Evolutionary conservation across 192 early-diverging fungal species (phyloP).

Genomic region (Spizellomyces sp.): DNA sequence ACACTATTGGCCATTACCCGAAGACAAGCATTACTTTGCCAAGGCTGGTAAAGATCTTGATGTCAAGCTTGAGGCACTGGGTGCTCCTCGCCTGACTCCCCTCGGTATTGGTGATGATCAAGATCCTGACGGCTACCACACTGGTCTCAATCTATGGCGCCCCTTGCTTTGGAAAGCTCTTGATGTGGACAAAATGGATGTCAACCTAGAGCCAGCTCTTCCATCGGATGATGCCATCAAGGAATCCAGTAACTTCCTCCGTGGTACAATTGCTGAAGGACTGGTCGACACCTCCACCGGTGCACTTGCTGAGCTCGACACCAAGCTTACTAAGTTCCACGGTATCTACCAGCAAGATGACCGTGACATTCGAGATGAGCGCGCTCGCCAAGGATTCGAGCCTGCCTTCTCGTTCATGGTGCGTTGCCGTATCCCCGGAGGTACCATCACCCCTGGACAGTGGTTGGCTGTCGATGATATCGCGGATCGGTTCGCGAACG

Average conservation of each 20-base stretch:
- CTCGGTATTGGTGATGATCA: slow-evolving; percentile 90
- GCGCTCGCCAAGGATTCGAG: slow-evolving; percentile 83
- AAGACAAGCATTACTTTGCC: slow-evolving; percentile 89
- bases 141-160: slow-evolving; percentile 78
- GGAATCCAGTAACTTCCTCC: slow-evolving; percentile 86
- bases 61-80: slow-evolving; percentile 74
- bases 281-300: slow-evolving; percentile 83
- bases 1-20: slow-evolving; percentile 94
- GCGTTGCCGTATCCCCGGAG: slow-evolving; percentile 91
- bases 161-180: slow-evolving; percentile 83
- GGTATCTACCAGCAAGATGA: slow-evolving; percentile 98
- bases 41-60: slow-evolving; percentile 89
- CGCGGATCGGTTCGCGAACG: slow-evolving; percentile 80
- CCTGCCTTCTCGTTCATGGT: slow-evolving; percentile 97
- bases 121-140: slow-evolving; percentile 88
- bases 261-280: slow-evolving; percentile 89
- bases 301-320: slow-evolving; percentile 83
- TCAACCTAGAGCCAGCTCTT: slow-evolving; percentile 60
- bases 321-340: slow-evolving; percentile 95
- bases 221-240: slow-evolving; percentile 92
- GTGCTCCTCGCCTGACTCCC: slow-evolving; percentile 64
- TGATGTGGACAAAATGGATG: slow-evolving; percentile 71
- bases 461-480: slow-evolving; percentile 96
- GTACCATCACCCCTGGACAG: slow-evolving; percentile 83
- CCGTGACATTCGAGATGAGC: slow-evolving; percentile 86